Percentiles rank a stretch among this genome's conserved stretches.
These are phyloP conservation scores for Macrophomina tecta DNA, from an alignment of 2,329 filamentous ascomycete species.

Conservation along the genomic window DNA sequence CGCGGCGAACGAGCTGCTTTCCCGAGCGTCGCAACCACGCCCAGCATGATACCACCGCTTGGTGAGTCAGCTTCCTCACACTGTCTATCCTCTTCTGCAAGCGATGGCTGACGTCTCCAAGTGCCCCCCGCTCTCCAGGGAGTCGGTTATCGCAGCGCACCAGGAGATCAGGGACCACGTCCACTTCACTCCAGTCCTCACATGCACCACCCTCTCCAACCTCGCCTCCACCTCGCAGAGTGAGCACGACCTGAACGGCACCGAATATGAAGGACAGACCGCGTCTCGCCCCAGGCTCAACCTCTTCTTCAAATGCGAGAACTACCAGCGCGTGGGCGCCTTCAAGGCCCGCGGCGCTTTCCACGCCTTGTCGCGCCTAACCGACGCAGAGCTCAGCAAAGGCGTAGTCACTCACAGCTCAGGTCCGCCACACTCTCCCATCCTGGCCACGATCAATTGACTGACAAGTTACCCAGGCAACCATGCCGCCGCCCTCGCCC, in stretches of 20 bases:
- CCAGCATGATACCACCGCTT: background rate
- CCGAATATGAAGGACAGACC: slow-evolving; percentile 62
- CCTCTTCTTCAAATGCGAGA: slow-evolving; percentile 96
- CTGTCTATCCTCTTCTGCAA: background rate
- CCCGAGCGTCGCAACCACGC: background rate
- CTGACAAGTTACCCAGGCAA: slow-evolving; percentile 67
- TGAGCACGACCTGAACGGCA: slow-evolving; percentile 59
- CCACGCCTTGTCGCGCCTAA: slow-evolving; percentile 77
- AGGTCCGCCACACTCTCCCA: slow-evolving; percentile 57
- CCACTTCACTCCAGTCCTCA: slow-evolving; percentile 83
- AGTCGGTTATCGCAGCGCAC: slow-evolving; percentile 75
- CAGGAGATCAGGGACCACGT: slow-evolving; percentile 75
- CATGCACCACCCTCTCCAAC: slow-evolving; percentile 73
- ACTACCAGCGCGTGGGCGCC: slow-evolving; percentile 85
- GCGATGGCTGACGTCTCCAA: slow-evolving; percentile 53
- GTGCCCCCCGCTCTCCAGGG: slow-evolving; percentile 70
- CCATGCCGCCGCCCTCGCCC: slow-evolving; percentile 89
- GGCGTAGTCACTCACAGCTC: slow-evolving; percentile 91
- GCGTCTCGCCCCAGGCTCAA: slow-evolving; percentile 70
- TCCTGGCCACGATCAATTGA: background rate
- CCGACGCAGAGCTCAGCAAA: slow-evolving; percentile 64
- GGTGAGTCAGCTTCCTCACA: background rate
- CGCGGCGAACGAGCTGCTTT: background rate
- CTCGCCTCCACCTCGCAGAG: slow-evolving; percentile 76
- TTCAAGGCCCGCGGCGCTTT: slow-evolving; percentile 94